phyloP scores from a whole-genome alignment of 352 stramenopile genomes.

The Phytophthora rubi region DNA sequence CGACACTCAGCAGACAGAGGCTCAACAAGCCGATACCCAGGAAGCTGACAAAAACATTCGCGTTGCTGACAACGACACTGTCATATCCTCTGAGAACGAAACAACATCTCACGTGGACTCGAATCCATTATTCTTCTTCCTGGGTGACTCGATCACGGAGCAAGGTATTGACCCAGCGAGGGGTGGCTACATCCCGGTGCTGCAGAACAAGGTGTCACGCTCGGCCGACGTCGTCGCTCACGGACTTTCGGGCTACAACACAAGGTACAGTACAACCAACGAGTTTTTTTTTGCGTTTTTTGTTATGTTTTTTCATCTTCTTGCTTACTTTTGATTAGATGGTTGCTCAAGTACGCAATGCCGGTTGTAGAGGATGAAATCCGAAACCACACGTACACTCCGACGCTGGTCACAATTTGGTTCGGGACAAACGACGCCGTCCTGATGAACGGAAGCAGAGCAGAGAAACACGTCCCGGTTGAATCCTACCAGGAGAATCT shows the following conservation, averaged over 20 bases:
- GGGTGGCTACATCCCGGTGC: conserved; percentile 33
- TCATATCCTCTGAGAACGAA: neutral
- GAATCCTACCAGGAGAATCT: conserved; percentile 24
- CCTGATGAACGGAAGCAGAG: conserved; percentile 16
- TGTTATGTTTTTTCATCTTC: neutral
- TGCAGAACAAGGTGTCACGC: conserved; percentile 39
- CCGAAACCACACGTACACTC: conserved; percentile 1
- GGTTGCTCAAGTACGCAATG: conserved; percentile 37
- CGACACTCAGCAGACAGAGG: neutral
- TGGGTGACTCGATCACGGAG: conserved; percentile 53
- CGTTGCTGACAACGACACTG: neutral
- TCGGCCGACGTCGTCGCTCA: conserved; percentile 43
- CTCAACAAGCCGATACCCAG: neutral
- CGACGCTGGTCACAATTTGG: conserved; percentile 23
- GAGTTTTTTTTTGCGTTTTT: neutral
- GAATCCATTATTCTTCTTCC: neutral
- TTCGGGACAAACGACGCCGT: conserved; percentile 20
- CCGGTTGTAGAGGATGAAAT: conserved; percentile 14
- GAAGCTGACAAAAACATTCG: neutral
- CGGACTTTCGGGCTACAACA: conserved; percentile 43
- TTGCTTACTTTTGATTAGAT: conserved; percentile 20
- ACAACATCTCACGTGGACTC: neutral
- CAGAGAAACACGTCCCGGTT: conserved; percentile 22
- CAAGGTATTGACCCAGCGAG: conserved; percentile 20
- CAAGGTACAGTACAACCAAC: neutral